phyloP scores from a whole-genome alignment of 208 protist genomes.

The Naegleria fowleri region DNA sequence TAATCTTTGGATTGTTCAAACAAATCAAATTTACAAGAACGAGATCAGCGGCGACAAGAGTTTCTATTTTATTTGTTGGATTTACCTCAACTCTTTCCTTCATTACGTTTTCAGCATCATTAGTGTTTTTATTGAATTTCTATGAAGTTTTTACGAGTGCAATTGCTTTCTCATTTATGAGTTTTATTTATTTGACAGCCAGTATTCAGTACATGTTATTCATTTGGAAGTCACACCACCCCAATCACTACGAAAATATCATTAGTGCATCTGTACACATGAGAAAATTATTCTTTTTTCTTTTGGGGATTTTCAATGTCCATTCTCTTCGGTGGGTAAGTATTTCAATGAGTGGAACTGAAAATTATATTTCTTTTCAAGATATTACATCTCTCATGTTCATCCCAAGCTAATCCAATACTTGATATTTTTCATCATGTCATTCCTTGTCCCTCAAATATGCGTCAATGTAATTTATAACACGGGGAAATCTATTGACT shows the following conservation, averaged over 20 bases:
- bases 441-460: conserved; percentile 58
- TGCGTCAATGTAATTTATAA: conserved; percentile 38
- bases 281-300: conserved; percentile 53
- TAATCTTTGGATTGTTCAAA: not conserved
- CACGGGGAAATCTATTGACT: not conserved
- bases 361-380: conserved; percentile 34
- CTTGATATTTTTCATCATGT: conserved; percentile 55
- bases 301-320: conserved; percentile 17
- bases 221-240: conserved; percentile 51
- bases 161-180: conserved; percentile 49
- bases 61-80: not conserved
- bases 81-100: not conserved
- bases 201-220: conserved; percentile 56
- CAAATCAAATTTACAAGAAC: conserved; percentile 19
- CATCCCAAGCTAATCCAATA: conserved; percentile 39
- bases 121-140: conserved; percentile 20
- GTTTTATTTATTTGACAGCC: conserved; percentile 53
- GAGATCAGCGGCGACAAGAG: not conserved
- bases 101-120: not conserved
- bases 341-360: too few relatives aligned
- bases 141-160: conserved; percentile 55
- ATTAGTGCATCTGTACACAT: conserved; percentile 46
- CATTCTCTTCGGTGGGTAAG: not conserved
- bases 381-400: conserved; percentile 45
- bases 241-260: conserved; percentile 32